Base-by-base conservation (phyloP, 768 basidiomycete species). In the Podaxis rugospora region DNA sequence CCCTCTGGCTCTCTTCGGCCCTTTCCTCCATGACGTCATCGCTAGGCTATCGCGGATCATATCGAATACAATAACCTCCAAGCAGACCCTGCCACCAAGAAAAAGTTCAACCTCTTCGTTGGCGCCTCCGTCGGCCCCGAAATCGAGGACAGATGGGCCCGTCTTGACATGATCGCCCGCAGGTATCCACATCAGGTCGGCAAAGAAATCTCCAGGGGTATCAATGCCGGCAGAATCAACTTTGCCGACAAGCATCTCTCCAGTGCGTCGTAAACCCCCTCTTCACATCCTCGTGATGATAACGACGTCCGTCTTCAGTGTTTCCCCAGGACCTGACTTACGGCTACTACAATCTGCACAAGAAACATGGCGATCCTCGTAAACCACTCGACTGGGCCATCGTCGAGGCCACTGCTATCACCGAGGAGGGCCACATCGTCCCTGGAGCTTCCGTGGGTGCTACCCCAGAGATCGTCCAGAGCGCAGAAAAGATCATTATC, bases 181-280 rank as follows among this genome's bases (percentile, higher is more conserved):
- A 72, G 80, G 4, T 80, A 80, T 63, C 80, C 80, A 21, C 79
- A 81, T 63, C 79, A 81, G 68, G 79, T 80, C 39, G 80, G 80
- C 3, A 80, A 78, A 63, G 78, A 81, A 5, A 72, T 79, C 28
- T 68, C 79, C 0, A 80, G 79, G 62, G 80, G 80, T 2, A 82
- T 80, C 64, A 80, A 82, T 62, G 74, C 72, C 3, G 79, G 79
- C 3, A 71, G 80, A 1, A 80, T 80, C 55, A 73, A 75, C 23
- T 80, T 80, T 50, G 74, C 78, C 7, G 80, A 80, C 67, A 80
- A 80, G 66, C 79, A 80, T 66, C 70, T 81, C 25, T 79, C 78
- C 11, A 80, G 78, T 78, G 44, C n/a, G 76, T 66, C 10, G 21
- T 46, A 51, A 7, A 10, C 23, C 28, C 28, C 23, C 21, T 32